Conservation (phyloP, 2,329 filamentous ascomycete genomes). For the Polytolypa hystricis region DNA sequence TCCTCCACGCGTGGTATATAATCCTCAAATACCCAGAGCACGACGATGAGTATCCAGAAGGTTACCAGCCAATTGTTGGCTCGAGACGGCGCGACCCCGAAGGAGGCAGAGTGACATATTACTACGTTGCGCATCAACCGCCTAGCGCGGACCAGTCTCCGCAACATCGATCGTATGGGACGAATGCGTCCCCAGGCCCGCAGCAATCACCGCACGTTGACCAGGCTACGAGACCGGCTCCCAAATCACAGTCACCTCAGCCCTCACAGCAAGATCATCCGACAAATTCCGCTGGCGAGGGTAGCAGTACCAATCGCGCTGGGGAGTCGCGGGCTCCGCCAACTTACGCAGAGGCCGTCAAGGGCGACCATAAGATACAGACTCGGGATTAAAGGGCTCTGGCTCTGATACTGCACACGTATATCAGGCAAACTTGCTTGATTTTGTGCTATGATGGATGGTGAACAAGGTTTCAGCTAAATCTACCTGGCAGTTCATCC, state of each 20-base stretch:
- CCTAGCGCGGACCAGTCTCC: constrained; percentile 17
- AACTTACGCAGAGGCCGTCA: constrained; percentile 80
- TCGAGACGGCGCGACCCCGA: constrained; percentile 34
- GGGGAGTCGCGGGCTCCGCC: constrained; percentile 50
- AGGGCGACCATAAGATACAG: constrained; percentile 87
- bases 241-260: too few species aligned
- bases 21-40: constrained; percentile 78
- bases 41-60: constrained; percentile 45
- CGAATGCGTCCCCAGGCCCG: constrained; percentile 24
- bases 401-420: too few species aligned
- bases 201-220: constrained; percentile 19
- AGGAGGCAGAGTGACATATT: constrained; percentile 55
- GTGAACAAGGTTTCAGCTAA: too few species aligned
- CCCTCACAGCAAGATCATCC: constrained; percentile 16
- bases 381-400: constrained; percentile 18
- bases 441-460: too few species aligned
- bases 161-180: constrained; percentile 27
- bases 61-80: constrained; percentile 54
- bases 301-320: constrained; percentile 22
- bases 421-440: too few species aligned
- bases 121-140: constrained; percentile 52
- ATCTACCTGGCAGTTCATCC: too few species aligned
- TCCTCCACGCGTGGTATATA: constrained; percentile 96
- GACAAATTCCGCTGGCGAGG: constrained; percentile 9
- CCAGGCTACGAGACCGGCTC: constrained; percentile 17